These are phyloP conservation scores for Fusarium austroafricanum DNA, from an alignment of 2,329 filamentous ascomycete genomes.

Conservation along the genomic window DNA sequence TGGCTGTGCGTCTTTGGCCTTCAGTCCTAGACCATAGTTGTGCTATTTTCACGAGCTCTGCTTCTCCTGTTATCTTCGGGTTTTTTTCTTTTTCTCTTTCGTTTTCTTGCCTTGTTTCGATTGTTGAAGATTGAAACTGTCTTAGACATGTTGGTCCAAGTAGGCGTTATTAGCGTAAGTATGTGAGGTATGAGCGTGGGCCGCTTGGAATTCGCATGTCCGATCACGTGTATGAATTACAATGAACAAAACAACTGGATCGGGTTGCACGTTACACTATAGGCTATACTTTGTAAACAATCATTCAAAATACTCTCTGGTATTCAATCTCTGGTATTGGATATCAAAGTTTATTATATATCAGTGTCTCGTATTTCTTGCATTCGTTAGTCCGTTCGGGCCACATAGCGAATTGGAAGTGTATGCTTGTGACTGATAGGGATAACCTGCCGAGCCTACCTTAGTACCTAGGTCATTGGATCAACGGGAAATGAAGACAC, in stretches of 20 bases:
- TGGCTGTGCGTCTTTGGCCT: background rate
- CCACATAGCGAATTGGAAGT: conserved; percentile 14
- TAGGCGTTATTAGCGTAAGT: background rate
- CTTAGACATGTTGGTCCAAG: background rate
- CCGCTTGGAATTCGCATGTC: background rate
- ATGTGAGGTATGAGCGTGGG: background rate
- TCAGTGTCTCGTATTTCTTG: background rate
- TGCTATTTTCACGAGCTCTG: background rate
- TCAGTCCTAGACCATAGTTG: background rate
- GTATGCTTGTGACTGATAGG: conserved; percentile 18
- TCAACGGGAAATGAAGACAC: conserved; percentile 38
- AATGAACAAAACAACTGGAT: background rate
- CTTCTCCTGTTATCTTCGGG: background rate
- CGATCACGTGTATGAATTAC: background rate
- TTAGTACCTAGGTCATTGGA: conserved; percentile 35
- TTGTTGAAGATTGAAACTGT: background rate
- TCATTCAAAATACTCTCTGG: background rate
- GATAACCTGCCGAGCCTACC: conserved; percentile 16
- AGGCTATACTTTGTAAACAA: background rate
- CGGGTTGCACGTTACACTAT: background rate
- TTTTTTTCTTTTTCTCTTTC: too few relatives aligned
- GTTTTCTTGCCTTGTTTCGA: background rate
- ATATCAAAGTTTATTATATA: background rate
- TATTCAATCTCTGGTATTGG: background rate
- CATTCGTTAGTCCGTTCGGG: background rate